phyloP scores from a whole-genome alignment of 1,284 basidiomycete species.

The Cystobasidium pallidum region DNA sequence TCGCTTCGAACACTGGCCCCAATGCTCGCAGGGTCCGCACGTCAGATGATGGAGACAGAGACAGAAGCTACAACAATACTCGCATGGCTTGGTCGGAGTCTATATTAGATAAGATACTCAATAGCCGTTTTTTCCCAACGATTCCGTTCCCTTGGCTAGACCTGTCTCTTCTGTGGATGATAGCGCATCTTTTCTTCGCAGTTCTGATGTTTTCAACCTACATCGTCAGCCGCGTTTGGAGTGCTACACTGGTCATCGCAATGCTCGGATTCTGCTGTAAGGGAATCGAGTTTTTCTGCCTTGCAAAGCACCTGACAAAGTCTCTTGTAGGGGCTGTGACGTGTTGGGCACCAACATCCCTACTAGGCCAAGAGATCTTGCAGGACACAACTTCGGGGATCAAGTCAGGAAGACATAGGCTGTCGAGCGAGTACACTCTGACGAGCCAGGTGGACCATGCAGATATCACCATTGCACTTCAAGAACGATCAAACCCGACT shows the following conservation, averaged over 20 bases:
- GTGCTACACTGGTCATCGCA: constrained; percentile 30
- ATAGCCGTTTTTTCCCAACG: constrained; percentile 39
- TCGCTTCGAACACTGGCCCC: background rate
- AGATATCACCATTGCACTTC: background rate
- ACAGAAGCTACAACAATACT: background rate
- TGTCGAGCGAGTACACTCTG: constrained; percentile 1
- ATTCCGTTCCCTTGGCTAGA: constrained; percentile 55
- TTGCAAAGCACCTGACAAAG: background rate
- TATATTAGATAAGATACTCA: constrained; percentile 51
- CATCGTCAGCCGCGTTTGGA: constrained; percentile 56
- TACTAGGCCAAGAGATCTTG: constrained; percentile 39
- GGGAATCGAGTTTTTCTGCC: background rate
- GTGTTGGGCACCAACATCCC: constrained; percentile 37
- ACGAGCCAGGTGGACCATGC: background rate
- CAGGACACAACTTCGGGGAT: constrained; percentile 23
- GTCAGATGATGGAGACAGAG: background rate
- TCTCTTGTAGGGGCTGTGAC: constrained; percentile 34
- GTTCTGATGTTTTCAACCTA: constrained; percentile 60
- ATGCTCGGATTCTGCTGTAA: constrained; percentile 35
- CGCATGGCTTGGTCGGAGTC: constrained; percentile 52
- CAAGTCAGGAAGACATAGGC: background rate
- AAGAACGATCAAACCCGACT: background rate
- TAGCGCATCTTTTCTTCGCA: constrained; percentile 77
- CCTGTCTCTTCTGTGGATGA: constrained; percentile 83
- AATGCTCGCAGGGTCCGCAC: background rate